These are phyloP conservation scores for Rhizopus microsporus DNA, from an alignment of 371 early-diverging fungal species.

Conservation along the genomic window DNA sequence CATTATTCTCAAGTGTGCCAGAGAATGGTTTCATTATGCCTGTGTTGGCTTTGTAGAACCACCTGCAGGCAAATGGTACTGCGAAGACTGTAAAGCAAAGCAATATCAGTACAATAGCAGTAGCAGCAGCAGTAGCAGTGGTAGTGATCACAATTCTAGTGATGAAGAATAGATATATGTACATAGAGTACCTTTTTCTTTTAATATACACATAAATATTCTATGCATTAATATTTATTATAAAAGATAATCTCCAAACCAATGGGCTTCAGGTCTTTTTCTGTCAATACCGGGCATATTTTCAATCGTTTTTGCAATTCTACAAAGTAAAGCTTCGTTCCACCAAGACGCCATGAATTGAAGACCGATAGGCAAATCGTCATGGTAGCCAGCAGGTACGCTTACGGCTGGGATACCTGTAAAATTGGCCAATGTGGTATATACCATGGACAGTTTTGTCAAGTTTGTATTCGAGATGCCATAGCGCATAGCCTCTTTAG, in stretches of 20 bases:
- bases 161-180: constrained; percentile 1
- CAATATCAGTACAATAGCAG: constrained; percentile 9
- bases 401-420: constrained; percentile 71
- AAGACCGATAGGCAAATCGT: constrained; percentile 66
- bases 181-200: background rate
- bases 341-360: constrained; percentile 77
- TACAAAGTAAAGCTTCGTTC: constrained; percentile 62
- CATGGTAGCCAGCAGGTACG: constrained; percentile 63
- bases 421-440: constrained; percentile 63
- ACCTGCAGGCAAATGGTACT: constrained; percentile 90
- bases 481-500: constrained; percentile 40
- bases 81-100: constrained; percentile 36
- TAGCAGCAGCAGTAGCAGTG: constrained; percentile 1
- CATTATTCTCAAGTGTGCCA: constrained; percentile 60
- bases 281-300: constrained; percentile 33
- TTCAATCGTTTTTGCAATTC: constrained; percentile 60
- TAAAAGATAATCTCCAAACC: constrained; percentile 13
- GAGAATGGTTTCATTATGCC: constrained; percentile 91
- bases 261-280: constrained; percentile 19
- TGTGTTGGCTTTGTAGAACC: constrained; percentile 82
- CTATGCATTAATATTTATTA: background rate
- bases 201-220: background rate
- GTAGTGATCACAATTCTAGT: background rate
- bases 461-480: constrained; percentile 60
- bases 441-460: constrained; percentile 58